Evolutionary conservation across 345 rosid genomes (phyloP).

Genomic region (Hevea brasiliensis): DNA sequence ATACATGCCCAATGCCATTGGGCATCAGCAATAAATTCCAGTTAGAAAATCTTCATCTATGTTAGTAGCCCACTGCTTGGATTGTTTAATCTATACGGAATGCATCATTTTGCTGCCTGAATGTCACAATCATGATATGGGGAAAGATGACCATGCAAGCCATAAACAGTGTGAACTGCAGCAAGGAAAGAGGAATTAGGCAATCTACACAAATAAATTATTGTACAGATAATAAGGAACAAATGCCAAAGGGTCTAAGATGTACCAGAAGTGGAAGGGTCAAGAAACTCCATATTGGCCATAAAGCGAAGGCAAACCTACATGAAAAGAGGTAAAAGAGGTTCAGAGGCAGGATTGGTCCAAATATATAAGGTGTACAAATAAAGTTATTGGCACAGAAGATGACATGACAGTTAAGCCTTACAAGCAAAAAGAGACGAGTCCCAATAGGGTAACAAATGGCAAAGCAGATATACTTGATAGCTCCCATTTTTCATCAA

Average conservation of each 20-base stretch:
- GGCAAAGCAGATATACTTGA: slow-evolving; percentile 78
- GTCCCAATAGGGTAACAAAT: slow-evolving; percentile 73
- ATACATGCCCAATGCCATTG: slow-evolving; percentile 7
- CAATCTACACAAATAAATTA: slow-evolving; percentile 4
- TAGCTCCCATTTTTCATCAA: slow-evolving; percentile 89
- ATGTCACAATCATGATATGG: slow-evolving; percentile 61
- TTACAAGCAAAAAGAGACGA: slow-evolving; percentile 88
- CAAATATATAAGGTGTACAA: not conserved
- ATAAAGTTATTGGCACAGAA: slow-evolving; percentile 9
- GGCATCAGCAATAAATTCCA: slow-evolving; percentile 16
- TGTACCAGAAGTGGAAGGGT: slow-evolving; percentile 93
- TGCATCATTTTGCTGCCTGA: slow-evolving; percentile 62
- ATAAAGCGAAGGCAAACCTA: slow-evolving; percentile 78
- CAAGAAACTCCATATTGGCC: slow-evolving; percentile 97
- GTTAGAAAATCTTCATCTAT: slow-evolving; percentile 22
- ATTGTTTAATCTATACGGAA: slow-evolving; percentile 71
- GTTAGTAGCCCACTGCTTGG: slow-evolving; percentile 31
- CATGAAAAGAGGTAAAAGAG: slow-evolving; percentile 1
- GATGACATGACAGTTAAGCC: slow-evolving; percentile 21
- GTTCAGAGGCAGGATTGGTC: slow-evolving; percentile 20
- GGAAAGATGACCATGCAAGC: slow-evolving; percentile 84
- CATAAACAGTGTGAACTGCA: slow-evolving; percentile 97
- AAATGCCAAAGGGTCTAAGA: not conserved
- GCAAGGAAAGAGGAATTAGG: slow-evolving; percentile 20
- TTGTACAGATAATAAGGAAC: slow-evolving; percentile 10